Evolutionary conservation across 192 early-diverging fungal species (phyloP).

Genomic region (Diversispora epigaea): DNA sequence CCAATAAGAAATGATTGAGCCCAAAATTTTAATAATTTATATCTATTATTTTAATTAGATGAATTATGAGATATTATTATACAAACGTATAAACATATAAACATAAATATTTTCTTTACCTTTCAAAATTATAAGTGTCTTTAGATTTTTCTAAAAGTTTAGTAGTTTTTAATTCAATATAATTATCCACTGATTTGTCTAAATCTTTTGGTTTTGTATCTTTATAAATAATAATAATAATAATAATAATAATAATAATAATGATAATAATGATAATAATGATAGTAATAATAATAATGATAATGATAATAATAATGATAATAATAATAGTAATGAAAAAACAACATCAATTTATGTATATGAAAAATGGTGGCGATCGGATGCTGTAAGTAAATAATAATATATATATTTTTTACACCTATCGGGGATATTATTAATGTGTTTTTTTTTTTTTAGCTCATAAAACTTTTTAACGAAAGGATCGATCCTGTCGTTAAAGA

Average conservation of each 20-base stretch:
- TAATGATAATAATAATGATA: no score
- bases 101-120: slow-evolving; percentile 38
- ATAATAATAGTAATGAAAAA: no score
- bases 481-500: no score
- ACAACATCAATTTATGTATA: no score
- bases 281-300: neutral
- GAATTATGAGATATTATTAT: neutral
- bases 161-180: slow-evolving; percentile 91
- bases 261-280: slow-evolving; percentile 3
- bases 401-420: no score
- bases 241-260: neutral
- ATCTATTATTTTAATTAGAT: slow-evolving; percentile 37
- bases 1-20: slow-evolving; percentile 93
- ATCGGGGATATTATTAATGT: no score
- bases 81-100: neutral
- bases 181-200: slow-evolving; percentile 57
- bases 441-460: no score
- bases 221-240: slow-evolving; percentile 13
- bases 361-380: no score
- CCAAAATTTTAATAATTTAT: slow-evolving; percentile 90
- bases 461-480: no score
- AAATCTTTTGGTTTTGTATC: slow-evolving; percentile 43
- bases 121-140: slow-evolving; percentile 61
- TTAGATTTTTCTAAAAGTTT: slow-evolving; percentile 51
- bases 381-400: no score